Evolutionary conservation across 1,284 basidiomycete genomes (phyloP), one percentile per base, ranked within the genome.

Genomic region (Volvariella surrecta): DNA sequence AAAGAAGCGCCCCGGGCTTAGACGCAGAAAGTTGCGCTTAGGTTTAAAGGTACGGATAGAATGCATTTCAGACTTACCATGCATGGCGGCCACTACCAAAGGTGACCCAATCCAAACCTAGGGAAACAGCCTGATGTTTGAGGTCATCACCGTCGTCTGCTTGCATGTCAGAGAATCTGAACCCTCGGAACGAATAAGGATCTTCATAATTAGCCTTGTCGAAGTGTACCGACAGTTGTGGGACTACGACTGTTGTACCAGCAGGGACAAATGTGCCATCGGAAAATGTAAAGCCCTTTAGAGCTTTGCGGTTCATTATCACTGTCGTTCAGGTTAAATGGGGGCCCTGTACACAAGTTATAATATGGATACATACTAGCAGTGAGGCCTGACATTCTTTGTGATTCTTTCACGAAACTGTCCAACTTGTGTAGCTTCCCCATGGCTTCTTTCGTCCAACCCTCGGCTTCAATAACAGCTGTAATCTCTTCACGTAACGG

Each of bases 381-480:
- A 13, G 52, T 49, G 17, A 54, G 52, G 15, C 58, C 58, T 30
- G 60, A 61, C 34, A 63, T 45, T 8, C 71, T 57, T 44, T 66
- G 62, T 1, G 64, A 62, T 48, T 74, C 72, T 40, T 68, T 64
- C 37, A 76, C 48, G 51, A 75, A 73, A 46, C 71, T 75, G 48
- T 76, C 73, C 16, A 74, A 48, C 44, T 69, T 70, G 40, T 55
- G 53, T 64, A 75, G 64, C 39, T 67, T 69, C 8, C 50, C 55
- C 28, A 76, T 54, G 0, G 64, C 59, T 0, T 48, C 50, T 50
- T 72, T 73, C 1, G 64, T 67, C 67, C 71, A 71, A 0, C 72
- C 70, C 13, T 71, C 61, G 31, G 57, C 53, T 3, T 43, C 40
- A 13, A 70, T 48, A 4, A 68, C 52, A 0, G 45, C 35, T 20